These are phyloP conservation scores for Boletus tomentosulus DNA, from an alignment of 768 basidiomycete species.

Conservation along the genomic window DNA sequence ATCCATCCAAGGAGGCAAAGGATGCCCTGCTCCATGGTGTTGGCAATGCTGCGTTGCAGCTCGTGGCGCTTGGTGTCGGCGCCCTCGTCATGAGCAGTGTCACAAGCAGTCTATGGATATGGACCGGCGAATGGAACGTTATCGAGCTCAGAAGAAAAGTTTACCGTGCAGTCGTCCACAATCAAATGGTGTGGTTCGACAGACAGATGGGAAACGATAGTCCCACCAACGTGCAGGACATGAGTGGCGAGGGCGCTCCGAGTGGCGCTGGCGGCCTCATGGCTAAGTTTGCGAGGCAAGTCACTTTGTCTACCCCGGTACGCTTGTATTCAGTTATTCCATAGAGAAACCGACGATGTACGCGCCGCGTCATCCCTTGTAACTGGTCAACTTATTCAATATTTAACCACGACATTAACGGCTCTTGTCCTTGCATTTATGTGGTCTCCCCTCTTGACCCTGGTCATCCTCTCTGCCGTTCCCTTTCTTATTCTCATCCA, in stretches of 20 bases:
- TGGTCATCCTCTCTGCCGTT: slow-evolving; percentile 88
- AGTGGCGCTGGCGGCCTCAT: slow-evolving; percentile 87
- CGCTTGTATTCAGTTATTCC: slow-evolving; percentile 5
- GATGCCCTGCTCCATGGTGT: slow-evolving; percentile 52
- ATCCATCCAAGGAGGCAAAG: slow-evolving; percentile 41
- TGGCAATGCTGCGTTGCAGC: slow-evolving; percentile 58
- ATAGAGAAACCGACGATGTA: slow-evolving; percentile 92
- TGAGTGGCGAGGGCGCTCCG: slow-evolving; percentile 41
- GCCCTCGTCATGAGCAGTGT: slow-evolving; percentile 69
- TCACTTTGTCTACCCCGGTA: not conserved
- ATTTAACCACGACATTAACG: slow-evolving; percentile 73
- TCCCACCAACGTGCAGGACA: slow-evolving; percentile 34
- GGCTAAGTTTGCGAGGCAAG: slow-evolving; percentile 84
- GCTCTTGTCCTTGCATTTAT: slow-evolving; percentile 79
- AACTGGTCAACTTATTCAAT: slow-evolving; percentile 73
- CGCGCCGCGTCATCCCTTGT: slow-evolving; percentile 80
- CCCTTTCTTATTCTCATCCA: slow-evolving; percentile 80
- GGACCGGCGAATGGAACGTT: slow-evolving; percentile 79
- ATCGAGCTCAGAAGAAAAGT: slow-evolving; percentile 62
- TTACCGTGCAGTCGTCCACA: slow-evolving; percentile 60
- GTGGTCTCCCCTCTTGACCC: slow-evolving; percentile 77
- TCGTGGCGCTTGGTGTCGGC: slow-evolving; percentile 61
- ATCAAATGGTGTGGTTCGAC: slow-evolving; percentile 92
- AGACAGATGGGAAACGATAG: slow-evolving; percentile 62
- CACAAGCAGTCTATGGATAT: slow-evolving; percentile 81